phyloP scores from a whole-genome alignment of 179 eudicot species.

The Amaranthus tricolor region DNA sequence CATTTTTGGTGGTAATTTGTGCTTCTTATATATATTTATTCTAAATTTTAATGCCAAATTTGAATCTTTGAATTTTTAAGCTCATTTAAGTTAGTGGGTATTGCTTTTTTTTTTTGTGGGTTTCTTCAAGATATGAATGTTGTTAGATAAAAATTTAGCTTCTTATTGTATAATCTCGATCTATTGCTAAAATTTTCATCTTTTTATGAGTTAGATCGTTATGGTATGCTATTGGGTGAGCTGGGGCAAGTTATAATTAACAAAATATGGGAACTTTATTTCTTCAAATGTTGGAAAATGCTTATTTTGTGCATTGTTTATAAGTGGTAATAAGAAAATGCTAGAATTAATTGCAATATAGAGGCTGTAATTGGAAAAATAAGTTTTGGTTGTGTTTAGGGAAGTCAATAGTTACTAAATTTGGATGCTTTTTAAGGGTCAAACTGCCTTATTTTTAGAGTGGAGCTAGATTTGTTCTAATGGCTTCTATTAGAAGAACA shows the following conservation, averaged over 20 bases:
- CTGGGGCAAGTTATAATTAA: background rate
- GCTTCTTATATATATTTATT: slow-evolving; percentile 10
- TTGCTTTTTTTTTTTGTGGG: slow-evolving; percentile 18
- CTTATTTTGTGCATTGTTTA: slow-evolving; percentile 15
- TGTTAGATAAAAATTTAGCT: background rate
- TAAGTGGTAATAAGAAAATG: background rate
- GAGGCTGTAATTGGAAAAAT: slow-evolving; percentile 3
- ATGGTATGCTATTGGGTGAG: slow-evolving; percentile 11
- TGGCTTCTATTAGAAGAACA: slow-evolving; percentile 82
- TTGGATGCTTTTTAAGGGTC: slow-evolving; percentile 20
- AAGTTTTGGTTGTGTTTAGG: background rate
- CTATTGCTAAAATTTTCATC: slow-evolving; percentile 7
- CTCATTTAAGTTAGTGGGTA: slow-evolving; percentile 28
- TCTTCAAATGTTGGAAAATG: background rate
- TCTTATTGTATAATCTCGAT: slow-evolving; percentile 13
- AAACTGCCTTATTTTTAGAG: slow-evolving; percentile 2
- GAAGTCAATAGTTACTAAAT: background rate
- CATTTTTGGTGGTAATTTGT: slow-evolving; percentile 18
- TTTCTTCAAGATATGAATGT: background rate
- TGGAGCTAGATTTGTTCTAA: slow-evolving; percentile 20
- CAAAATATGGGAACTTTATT: slow-evolving; percentile 8
- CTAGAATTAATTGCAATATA: slow-evolving; percentile 5
- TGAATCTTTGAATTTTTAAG: slow-evolving; percentile 15
- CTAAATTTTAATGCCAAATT: slow-evolving; percentile 6
- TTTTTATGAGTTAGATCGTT: slow-evolving; percentile 24